These are phyloP conservation scores for Tausonia pullulans DNA, from an alignment of 1,284 basidiomycete species.

Conservation along the genomic window DNA sequence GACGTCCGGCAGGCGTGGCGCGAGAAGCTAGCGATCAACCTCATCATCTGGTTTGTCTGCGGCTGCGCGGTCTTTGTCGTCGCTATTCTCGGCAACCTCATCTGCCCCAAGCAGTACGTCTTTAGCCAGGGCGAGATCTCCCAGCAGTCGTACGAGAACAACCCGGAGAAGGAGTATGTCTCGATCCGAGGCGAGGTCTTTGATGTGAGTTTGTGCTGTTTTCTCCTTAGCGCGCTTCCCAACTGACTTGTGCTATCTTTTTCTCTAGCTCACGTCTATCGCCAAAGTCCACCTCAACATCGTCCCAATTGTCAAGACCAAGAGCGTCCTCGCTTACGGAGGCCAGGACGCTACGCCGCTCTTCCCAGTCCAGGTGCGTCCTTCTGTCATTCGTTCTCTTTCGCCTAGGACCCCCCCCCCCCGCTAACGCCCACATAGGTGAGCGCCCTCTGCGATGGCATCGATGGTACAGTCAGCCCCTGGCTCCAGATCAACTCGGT, in stretches of 20 bases:
- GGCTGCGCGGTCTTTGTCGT: slow-evolving; percentile 83
- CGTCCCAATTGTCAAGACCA: slow-evolving; percentile 63
- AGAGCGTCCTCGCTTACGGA: slow-evolving; percentile 70
- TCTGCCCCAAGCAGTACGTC: slow-evolving; percentile 90
- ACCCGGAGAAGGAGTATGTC: slow-evolving; percentile 64
- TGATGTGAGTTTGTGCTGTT: slow-evolving; percentile 42
- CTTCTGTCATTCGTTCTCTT: not conserved
- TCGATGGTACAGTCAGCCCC: slow-evolving; percentile 66
- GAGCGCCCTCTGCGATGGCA: slow-evolving; percentile 82
- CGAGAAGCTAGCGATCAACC: slow-evolving; percentile 90
- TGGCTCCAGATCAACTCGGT: slow-evolving; percentile 67
- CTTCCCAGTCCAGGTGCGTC: slow-evolving; percentile 81
- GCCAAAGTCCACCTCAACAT: slow-evolving; percentile 51
- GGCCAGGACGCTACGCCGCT: slow-evolving; percentile 63
- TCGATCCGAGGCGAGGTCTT: slow-evolving; percentile 89
- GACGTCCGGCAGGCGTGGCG: slow-evolving; percentile 95
- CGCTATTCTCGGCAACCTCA: slow-evolving; percentile 71
- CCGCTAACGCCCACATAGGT: slow-evolving; percentile 43
- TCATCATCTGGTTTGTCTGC: slow-evolving; percentile 93
- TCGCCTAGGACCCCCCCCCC: slow-evolving; percentile 12
- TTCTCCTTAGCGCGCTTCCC: not conserved
- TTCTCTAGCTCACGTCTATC: slow-evolving; percentile 35
- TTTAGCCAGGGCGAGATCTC: slow-evolving; percentile 68
- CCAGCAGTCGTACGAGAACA: slow-evolving; percentile 52
- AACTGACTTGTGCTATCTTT: slow-evolving; percentile 1